Evolutionary conservation across 352 stramenopile species (phyloP), one percentile per base, ranked within the genome.

Genomic region (Aphanomyces astaci): DNA sequence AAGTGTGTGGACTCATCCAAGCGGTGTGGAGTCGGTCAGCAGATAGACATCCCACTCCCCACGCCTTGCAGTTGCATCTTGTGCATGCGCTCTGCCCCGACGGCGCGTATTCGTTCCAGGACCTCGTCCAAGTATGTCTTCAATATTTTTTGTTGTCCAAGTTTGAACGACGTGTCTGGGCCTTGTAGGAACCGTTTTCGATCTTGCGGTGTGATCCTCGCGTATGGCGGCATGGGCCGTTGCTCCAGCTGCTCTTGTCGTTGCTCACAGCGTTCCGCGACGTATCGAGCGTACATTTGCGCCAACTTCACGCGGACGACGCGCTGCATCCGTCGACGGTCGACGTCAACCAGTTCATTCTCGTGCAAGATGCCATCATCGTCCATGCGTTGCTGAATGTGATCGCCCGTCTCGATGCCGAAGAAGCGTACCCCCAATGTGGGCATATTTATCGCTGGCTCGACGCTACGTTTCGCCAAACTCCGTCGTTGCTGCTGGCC

Each of bases 161-260:
- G 24, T 56, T 46, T 32, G 22, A 57, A 7, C 7, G 7, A 15
- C 7, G 15, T 15, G 36, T 43, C 7, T 43, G 7, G 36, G 7
- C 15, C 36, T 39, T 56, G 15, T 56, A 68, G 45, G 62, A 68
- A 22, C 62, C 62, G 15, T 68, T 60, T 43, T 49, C 33, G 3
- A 51, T 68, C 27, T 17, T 68, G 30, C 62, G 62, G 7, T 68
- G 62, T 31, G 62, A 68, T n/a, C 62, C 62, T 7, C 27, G 28
- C 17, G 39, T 68, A 9, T 68, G 62, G 62, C 53, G 25, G 17
- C 25, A 48, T 25, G 25, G 17, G 3, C 30, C 62, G 24, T 43
- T 68, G 27, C 33, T 68, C 19, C 5, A 5, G 51, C 24, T 68
- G 13, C n/a, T 68, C 27, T 28, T 68, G 3, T 9, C 36, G 22